Evolutionary conservation across 345 rosid species (phyloP).

Genomic region (Melaleuca quinquenervia): DNA sequence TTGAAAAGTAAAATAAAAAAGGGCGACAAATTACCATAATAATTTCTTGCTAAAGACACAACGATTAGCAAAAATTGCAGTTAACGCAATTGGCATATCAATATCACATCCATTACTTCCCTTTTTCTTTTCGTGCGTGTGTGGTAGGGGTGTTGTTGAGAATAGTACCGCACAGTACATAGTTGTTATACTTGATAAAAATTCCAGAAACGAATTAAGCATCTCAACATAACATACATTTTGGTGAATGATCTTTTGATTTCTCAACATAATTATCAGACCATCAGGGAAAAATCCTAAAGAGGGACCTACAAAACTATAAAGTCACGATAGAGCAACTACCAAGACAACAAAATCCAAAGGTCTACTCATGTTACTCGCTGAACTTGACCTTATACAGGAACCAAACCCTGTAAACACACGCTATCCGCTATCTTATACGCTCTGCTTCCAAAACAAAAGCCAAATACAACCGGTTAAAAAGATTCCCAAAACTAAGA

Average conservation of each 20-base stretch:
- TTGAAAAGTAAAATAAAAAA: not conserved
- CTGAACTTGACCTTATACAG: not conserved
- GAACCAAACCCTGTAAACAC: not conserved
- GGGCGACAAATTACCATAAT: not conserved
- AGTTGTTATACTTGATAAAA: not conserved
- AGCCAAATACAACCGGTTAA: not conserved
- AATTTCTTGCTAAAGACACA: not conserved
- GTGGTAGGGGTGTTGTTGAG: fast-evolving
- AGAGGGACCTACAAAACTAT: not conserved
- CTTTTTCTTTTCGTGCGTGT: not conserved
- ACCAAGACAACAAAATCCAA: not conserved
- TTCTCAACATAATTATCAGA: not conserved
- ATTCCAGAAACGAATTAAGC: not conserved
- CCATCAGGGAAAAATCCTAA: not conserved
- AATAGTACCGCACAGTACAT: not conserved
- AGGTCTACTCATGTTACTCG: not conserved
- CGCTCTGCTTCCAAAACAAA: not conserved
- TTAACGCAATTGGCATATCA: not conserved
- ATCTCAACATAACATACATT: not conserved
- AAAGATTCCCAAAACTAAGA: not conserved
- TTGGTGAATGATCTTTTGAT: not conserved
- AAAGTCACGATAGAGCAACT: not conserved
- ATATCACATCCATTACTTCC: not conserved
- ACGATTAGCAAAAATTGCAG: not conserved
- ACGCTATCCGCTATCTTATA: not conserved